Evolutionary conservation across 441 rosid genomes (phyloP).

Genomic region (Eruca vesicaria): DNA sequence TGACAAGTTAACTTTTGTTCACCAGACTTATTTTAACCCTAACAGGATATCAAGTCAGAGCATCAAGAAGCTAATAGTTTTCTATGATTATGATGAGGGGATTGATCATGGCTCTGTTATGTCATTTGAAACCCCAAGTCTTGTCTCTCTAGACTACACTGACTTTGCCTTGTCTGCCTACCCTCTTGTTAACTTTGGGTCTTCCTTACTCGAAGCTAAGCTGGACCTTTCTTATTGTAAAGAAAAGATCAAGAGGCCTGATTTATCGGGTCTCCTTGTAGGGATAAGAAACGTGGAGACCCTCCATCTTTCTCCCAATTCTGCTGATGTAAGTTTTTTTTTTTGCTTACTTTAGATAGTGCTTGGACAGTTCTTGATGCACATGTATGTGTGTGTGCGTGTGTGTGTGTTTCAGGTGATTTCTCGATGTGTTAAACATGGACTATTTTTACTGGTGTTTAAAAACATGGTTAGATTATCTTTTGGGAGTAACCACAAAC

Average conservation of each 20-base stretch:
- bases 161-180: background rate
- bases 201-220: background rate
- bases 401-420: background rate
- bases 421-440: background rate
- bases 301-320: background rate
- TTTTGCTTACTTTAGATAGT: too few relatives aligned
- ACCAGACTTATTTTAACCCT: background rate
- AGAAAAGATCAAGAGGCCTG: background rate
- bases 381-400: too few relatives aligned
- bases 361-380: background rate
- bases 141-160: constrained; percentile 2
- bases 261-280: background rate
- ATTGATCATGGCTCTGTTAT: background rate
- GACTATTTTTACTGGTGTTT: background rate
- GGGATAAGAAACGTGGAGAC: background rate
- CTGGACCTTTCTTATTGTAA: background rate
- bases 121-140: background rate
- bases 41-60: background rate
- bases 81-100: background rate
- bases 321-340: background rate
- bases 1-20: constrained; percentile 1
- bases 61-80: background rate
- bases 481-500: background rate
- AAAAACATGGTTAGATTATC: constrained; percentile 7
- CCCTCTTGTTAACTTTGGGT: background rate